phyloP scores from a whole-genome alignment of 352 stramenopile species.

The Phytophthora tubulina region DNA sequence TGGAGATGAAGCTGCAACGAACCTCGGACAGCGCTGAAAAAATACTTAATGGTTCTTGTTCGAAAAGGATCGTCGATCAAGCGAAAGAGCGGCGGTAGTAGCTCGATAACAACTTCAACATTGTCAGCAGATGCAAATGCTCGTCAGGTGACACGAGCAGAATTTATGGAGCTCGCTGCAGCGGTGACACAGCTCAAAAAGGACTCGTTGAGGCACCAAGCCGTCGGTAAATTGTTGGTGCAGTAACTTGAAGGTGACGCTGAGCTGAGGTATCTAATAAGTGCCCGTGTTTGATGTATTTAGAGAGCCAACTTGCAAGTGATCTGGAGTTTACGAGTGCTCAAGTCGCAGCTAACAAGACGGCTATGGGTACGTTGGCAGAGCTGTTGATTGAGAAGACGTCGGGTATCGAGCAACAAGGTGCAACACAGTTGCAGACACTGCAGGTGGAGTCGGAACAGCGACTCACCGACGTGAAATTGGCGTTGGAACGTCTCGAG shows the following conservation, averaged over 20 bases:
- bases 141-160: constrained; percentile 58
- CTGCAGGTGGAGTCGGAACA: constrained; percentile 60
- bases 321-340: constrained; percentile 59
- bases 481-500: constrained; percentile 66
- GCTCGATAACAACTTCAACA: constrained; percentile 31
- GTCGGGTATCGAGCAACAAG: constrained; percentile 48
- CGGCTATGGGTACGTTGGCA: constrained; percentile 48
- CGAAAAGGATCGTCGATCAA: constrained; percentile 32
- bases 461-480: constrained; percentile 53
- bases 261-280: background rate
- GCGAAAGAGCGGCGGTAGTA: constrained; percentile 22
- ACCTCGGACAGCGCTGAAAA: constrained; percentile 3
- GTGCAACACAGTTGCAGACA: constrained; percentile 51
- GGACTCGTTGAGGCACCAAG: constrained; percentile 50
- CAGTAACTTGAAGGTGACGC: background rate
- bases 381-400: constrained; percentile 64
- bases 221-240: constrained; percentile 36
- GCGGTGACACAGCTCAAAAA: constrained; percentile 60
- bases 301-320: constrained; percentile 60
- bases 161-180: constrained; percentile 69
- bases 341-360: constrained; percentile 60
- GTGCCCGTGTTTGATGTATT: background rate
- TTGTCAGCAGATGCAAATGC: constrained; percentile 47
- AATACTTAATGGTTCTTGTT: constrained; percentile 24
- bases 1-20: constrained; percentile 15